Evolutionary conservation across 345 rosid genomes (phyloP).

Genomic region (Litchi chinensis): DNA sequence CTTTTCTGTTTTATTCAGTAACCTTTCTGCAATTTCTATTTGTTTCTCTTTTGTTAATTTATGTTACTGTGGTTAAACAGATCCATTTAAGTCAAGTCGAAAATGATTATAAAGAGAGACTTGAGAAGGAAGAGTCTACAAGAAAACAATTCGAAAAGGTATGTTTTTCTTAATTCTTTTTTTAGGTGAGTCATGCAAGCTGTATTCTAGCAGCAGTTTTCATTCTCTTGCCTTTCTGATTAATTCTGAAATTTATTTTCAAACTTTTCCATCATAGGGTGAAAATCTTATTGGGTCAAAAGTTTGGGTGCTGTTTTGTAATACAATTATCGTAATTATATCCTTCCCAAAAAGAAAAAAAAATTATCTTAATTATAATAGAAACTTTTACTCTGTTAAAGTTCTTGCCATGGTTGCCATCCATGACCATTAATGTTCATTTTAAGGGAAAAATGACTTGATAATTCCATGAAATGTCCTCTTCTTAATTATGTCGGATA

Average conservation of each 20-base stretch:
- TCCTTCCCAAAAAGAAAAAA: too few relatives aligned
- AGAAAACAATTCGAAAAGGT: conserved; percentile 80
- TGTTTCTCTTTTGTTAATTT: conserved; percentile 22
- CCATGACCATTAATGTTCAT: not conserved
- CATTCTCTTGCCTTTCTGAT: not conserved
- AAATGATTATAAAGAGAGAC: conserved; percentile 67
- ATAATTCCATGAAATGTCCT: not conserved
- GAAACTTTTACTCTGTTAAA: not conserved
- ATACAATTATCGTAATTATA: not conserved
- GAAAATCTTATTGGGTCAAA: not conserved
- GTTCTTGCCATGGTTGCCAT: not conserved
- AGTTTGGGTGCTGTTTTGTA: not conserved
- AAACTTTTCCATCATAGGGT: not conserved
- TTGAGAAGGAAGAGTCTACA: conserved; percentile 72
- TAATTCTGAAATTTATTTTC: not conserved
- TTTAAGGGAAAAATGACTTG: not conserved
- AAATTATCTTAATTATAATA: not conserved
- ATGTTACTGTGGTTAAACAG: conserved; percentile 40
- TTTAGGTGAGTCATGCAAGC: not conserved
- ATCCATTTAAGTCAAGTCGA: conserved; percentile 72
- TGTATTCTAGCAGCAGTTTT: not conserved
- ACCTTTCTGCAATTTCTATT: conserved; percentile 4
- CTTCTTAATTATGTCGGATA: not conserved
- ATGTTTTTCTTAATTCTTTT: conserved; percentile 15
- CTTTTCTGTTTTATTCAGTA: not conserved